Evolutionary conservation across 257 asterid genomes (phyloP).

Genomic region (Scutellaria baicalensis): DNA sequence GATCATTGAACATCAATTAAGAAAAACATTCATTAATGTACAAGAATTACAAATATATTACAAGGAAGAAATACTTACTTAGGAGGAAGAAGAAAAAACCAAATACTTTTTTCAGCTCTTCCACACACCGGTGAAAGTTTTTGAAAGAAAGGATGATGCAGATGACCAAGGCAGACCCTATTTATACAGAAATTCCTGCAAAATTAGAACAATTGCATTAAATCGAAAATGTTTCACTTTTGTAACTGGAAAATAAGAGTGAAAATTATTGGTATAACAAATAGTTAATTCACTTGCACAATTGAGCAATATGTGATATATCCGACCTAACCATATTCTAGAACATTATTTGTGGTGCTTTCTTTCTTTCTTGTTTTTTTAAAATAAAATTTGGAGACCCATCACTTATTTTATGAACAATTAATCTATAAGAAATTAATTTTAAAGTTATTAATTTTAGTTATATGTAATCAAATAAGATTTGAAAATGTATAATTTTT

Average conservation of each 20-base stretch:
- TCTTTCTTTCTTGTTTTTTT: too few species aligned
- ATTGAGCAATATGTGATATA: too few species aligned
- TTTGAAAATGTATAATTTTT: too few species aligned
- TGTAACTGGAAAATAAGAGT: background rate
- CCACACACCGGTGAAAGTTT: background rate
- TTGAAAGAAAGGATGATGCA: background rate
- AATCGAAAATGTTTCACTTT: background rate
- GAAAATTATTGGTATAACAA: too few species aligned
- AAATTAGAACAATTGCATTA: background rate
- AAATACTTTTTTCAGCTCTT: background rate
- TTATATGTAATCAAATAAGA: too few species aligned
- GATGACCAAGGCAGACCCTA: background rate
- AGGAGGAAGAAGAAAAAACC: background rate
- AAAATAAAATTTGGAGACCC: too few species aligned
- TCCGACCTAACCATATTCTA: too few species aligned
- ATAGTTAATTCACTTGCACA: too few species aligned
- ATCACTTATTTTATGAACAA: too few species aligned
- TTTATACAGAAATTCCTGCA: conserved; percentile 4
- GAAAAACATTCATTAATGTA: background rate
- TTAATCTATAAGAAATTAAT: too few species aligned
- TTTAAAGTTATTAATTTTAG: too few species aligned
- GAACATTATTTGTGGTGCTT: too few species aligned
- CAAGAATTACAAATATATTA: background rate
- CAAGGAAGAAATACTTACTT: background rate
- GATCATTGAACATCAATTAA: background rate